Conservation (phyloP, 441 rosid species). For the Mallotus japonicus region DNA sequence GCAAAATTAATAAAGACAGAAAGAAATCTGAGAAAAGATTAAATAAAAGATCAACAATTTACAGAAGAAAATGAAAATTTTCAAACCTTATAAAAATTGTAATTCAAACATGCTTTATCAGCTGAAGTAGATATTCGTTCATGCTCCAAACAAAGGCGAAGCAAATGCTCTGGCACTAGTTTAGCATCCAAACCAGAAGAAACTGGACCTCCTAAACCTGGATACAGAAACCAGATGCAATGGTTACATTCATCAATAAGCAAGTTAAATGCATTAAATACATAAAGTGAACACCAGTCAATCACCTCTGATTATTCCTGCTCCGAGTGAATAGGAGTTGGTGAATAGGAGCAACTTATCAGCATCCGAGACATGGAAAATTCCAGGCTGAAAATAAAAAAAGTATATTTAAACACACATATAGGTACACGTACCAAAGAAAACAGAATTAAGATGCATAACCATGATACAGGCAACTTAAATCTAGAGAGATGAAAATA, state of each 20-base stretch:
- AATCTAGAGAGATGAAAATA: not conserved
- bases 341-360: conserved; percentile 61
- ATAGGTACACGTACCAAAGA: not conserved
- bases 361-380: conserved; percentile 43
- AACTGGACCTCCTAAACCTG: conserved; percentile 67
- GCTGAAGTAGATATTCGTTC: conserved; percentile 41
- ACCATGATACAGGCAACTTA: not conserved
- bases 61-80: conserved; percentile 5
- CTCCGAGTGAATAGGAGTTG: conserved; percentile 73
- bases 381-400: conserved; percentile 59
- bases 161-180: conserved; percentile 83
- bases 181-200: conserved; percentile 68
- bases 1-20: conserved; percentile 21
- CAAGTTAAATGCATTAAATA: conserved; percentile 1
- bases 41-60: conserved; percentile 13
- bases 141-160: conserved; percentile 73
- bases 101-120: conserved; percentile 41
- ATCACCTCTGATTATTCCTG: conserved; percentile 73
- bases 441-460: not conserved
- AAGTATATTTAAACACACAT: conserved; percentile 2
- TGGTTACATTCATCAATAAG: not conserved
- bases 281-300: conserved; percentile 15
- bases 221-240: conserved; percentile 20
- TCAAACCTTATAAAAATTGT: conserved; percentile 92
- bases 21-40: not conserved